Evolutionary conservation across 2,329 filamentous ascomycete genomes (phyloP), one percentile per base, ranked within the genome.

Genomic region (Colletotrichum chrysophilum): DNA sequence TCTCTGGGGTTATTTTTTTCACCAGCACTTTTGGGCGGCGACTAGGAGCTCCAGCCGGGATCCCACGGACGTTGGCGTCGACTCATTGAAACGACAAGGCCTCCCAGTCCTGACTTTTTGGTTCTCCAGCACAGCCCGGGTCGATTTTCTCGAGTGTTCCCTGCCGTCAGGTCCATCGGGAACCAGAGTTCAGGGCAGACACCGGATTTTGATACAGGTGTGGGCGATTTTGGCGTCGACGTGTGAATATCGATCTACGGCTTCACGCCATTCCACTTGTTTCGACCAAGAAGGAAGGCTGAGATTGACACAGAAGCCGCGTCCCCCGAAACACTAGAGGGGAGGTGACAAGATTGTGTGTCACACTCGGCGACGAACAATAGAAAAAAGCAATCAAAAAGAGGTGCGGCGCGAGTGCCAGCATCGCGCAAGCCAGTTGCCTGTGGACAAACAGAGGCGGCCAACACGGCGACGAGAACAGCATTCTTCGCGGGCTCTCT

Each of bases 1-100:
- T 68, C 61, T 62, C 58, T 73, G 21, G 36, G 61, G 60, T 52
- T 60, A 21, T 21, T 28, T 56, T 70, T 69, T 58, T 21, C 48
- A 61, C 28, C 32, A 66, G 21, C 58, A 60, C 30, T 30, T 71
- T 38, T 52, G 52, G 70, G 70, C 70, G 70, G 70, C 43, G 70
- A 76, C 74, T 73, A 76, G 65, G 74, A 66, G 68, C 26, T 38
- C 48, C 34, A 74, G 70, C 64, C 74, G 58, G 70, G 70, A 55
- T 61, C 74, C 34, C 74, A 75, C 73, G 48, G 70, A 75, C 70
- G 38, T 73, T 60, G 58, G 70, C 34, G 73, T 73, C 58, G 73
- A 75, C 73, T 69, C 70, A 74, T 73, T 65, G 62, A 69, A 61
- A 68, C 70, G 74, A 69, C 74, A 75, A 60, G 74, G 70, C 56